Conservation (phyloP, 257 asterid species). For the Solanum peruvianum region DNA sequence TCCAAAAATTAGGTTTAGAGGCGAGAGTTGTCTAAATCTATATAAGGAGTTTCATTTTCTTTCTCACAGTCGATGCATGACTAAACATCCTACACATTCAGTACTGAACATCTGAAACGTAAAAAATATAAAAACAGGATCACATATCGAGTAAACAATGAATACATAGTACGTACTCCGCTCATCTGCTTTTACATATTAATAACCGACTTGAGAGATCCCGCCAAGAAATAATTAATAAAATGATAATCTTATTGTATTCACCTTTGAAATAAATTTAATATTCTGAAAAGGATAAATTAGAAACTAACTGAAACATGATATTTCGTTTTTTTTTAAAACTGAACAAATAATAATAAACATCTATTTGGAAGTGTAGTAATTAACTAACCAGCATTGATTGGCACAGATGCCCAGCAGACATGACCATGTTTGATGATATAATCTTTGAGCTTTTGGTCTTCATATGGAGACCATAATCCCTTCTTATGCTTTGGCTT, state of each 20-base stretch:
- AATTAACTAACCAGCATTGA: conserved; percentile 56
- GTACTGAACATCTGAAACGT: not conserved
- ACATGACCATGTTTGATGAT: conserved; percentile 45
- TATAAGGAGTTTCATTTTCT: not conserved
- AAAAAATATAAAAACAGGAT: not conserved
- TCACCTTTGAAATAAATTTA: too few species aligned
- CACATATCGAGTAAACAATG: not conserved
- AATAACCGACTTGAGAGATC: not conserved
- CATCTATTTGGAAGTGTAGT: not conserved
- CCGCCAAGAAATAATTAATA: too few species aligned
- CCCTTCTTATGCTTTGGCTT: conserved; percentile 58
- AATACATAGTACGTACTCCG: not conserved
- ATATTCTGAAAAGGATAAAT: too few species aligned
- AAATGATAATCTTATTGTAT: too few species aligned
- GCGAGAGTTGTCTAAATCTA: not conserved
- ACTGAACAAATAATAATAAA: too few species aligned
- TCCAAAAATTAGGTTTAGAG: not conserved
- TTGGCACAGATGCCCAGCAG: conserved; percentile 73
- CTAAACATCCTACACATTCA: not conserved
- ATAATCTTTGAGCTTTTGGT: conserved; percentile 54
- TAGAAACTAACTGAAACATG: not conserved
- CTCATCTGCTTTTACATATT: rapidly evolving
- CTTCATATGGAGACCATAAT: conserved; percentile 85
- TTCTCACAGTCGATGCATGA: not conserved
- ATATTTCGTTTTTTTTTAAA: too few species aligned